These are phyloP conservation scores for Didymella exigua DNA, from an alignment of 2,329 filamentous ascomycete species.

Conservation along the genomic window DNA sequence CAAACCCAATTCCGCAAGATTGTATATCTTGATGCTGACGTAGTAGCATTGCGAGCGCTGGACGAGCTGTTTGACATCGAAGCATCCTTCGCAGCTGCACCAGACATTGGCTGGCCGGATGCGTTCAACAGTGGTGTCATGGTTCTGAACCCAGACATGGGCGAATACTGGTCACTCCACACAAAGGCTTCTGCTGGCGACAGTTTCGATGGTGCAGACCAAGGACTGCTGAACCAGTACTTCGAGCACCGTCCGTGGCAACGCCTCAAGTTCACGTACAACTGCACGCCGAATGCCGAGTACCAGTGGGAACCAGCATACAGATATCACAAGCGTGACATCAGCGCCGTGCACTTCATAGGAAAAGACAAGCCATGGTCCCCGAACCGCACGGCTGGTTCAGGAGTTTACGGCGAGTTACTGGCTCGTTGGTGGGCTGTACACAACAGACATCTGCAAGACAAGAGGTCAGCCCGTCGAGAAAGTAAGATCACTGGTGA, in stretches of 20 bases:
- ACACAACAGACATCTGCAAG: constrained; percentile 82
- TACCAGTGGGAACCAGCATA: constrained; percentile 98
- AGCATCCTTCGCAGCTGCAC: constrained; percentile 71
- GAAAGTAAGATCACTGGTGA: constrained; percentile 5
- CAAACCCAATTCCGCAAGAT: constrained; percentile 89
- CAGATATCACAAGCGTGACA: constrained; percentile 86
- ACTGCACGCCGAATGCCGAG: constrained; percentile 93
- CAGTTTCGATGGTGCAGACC: constrained; percentile 96
- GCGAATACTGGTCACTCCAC: constrained; percentile 83
- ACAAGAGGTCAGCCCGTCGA: constrained; percentile 11
- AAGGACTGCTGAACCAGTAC: constrained; percentile 93
- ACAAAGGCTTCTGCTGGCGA: constrained; percentile 84
- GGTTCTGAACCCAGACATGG: constrained; percentile 84
- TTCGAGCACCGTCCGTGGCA: constrained; percentile 79
- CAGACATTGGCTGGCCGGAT: constrained; percentile 98
- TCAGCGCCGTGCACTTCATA: constrained; percentile 94
- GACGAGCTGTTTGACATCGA: constrained; percentile 85
- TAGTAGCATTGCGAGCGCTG: constrained; percentile 86
- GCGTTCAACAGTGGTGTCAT: constrained; percentile 98
- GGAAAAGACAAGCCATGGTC: constrained; percentile 88
- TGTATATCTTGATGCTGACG: constrained; percentile 92
- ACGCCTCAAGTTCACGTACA: constrained; percentile 92
- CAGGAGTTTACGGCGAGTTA: constrained; percentile 79
- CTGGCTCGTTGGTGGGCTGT: constrained; percentile 91
- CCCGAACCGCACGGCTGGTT: constrained; percentile 53